These are phyloP conservation scores for Ceratorhiza oryzae-sativae DNA, from an alignment of 1,284 basidiomycete genomes.

Conservation along the genomic window DNA sequence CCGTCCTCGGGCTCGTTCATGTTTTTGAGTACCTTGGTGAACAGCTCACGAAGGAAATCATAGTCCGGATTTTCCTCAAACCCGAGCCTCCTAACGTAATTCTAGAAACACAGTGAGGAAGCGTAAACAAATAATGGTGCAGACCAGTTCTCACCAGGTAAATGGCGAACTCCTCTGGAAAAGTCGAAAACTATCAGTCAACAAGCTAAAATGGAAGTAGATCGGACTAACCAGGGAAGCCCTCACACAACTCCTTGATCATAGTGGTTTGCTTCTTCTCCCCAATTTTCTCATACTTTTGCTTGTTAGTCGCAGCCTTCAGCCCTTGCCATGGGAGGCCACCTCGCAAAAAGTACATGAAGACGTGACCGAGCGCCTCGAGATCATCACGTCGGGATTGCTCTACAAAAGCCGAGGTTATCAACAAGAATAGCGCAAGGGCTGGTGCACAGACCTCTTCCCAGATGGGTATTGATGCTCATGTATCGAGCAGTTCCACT, in stretches of 20 bases:
- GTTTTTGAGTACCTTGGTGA: conserved; percentile 90
- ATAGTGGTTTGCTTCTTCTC: conserved; percentile 98
- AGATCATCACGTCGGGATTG: conserved; percentile 95
- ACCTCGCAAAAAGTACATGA: conserved; percentile 96
- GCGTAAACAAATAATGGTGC: background rate
- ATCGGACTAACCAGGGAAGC: conserved; percentile 78
- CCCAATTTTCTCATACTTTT: conserved; percentile 99
- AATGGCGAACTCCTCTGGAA: conserved; percentile 82
- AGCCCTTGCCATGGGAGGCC: conserved; percentile 96
- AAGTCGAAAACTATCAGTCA: conserved; percentile 14
- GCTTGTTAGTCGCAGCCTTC: conserved; percentile 96
- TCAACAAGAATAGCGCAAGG: background rate
- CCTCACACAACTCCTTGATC: conserved; percentile 92
- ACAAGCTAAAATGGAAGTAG: background rate
- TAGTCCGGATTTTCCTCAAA: conserved; percentile 97
- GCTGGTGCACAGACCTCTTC: conserved; percentile 66
- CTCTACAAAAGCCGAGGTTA: conserved; percentile 58
- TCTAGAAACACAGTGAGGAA: conserved; percentile 48
- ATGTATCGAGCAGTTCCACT: conserved; percentile 94
- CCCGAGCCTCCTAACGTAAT: conserved; percentile 86
- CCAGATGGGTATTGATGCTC: conserved; percentile 96
- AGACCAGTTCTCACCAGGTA: conserved; percentile 57
- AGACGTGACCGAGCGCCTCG: conserved; percentile 94
- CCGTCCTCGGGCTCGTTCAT: conserved; percentile 88
- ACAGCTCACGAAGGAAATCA: conserved; percentile 91